Conservation (phyloP, 75 land plant species). For the Pinus albicaulis region DNA sequence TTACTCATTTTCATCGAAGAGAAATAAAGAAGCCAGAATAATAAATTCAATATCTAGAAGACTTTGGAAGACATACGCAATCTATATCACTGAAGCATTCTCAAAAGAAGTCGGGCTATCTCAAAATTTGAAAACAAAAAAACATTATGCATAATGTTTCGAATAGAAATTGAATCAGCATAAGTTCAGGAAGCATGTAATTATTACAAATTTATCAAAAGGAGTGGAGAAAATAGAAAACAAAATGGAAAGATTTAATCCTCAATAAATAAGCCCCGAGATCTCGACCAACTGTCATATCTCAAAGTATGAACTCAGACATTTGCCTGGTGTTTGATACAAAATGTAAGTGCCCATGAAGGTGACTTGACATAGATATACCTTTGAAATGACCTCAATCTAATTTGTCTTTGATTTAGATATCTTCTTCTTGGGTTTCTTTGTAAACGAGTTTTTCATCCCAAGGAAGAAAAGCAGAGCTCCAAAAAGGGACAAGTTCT, state of each 20-base stretch:
- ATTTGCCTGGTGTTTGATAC: constrained; percentile 8
- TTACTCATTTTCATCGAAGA: too few species aligned
- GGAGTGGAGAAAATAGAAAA: neutral
- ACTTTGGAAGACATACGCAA: too few species aligned
- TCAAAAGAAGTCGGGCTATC: too few species aligned
- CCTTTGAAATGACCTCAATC: neutral
- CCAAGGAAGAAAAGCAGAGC: constrained; percentile 80
- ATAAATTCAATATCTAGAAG: too few species aligned
- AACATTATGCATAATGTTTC: too few species aligned
- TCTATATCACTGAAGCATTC: too few species aligned
- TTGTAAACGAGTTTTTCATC: constrained; percentile 74
- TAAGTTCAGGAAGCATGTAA: neutral
- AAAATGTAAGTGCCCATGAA: neutral
- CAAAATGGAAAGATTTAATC: constrained; percentile 3
- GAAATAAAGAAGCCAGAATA: too few species aligned
- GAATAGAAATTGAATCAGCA: neutral
- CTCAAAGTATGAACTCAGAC: constrained; percentile 8
- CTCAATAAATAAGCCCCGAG: constrained; percentile 3
- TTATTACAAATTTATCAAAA: constrained; percentile 8
- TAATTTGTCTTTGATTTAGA: constrained; percentile 55
- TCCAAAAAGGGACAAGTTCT: constrained; percentile 81
- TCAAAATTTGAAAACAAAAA: too few species aligned
- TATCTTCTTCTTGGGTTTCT: constrained; percentile 59
- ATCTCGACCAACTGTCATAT: neutral
- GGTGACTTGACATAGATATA: constrained; percentile 1